A percentile compares a stretch with the other conserved stretches of the same genome.
These are phyloP conservation scores for Tephrocybe sp. DNA, from an alignment of 768 basidiomycete species.

Conservation along the genomic window DNA sequence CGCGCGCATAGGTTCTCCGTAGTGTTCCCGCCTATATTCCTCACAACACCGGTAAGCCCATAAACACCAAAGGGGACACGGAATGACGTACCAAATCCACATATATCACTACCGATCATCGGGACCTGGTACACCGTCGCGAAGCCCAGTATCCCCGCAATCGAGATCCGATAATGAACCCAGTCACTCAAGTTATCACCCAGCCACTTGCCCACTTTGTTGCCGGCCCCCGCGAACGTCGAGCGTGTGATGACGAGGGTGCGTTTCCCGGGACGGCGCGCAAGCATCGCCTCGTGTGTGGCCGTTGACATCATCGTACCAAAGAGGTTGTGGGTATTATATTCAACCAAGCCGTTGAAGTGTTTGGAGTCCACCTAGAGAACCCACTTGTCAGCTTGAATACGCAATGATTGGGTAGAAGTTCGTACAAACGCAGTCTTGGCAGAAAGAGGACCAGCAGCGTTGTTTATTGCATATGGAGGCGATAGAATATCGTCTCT, in stretches of 20 bases:
- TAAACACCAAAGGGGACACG: not conserved
- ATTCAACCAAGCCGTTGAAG: conserved; percentile 58
- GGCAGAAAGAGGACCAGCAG: conserved; percentile 50
- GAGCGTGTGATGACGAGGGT: conserved; percentile 73
- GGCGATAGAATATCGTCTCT: conserved; percentile 46
- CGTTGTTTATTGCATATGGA: conserved; percentile 61
- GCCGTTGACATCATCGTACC: conserved; percentile 71
- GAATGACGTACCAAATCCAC: conserved; percentile 52
- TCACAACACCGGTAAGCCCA: not conserved
- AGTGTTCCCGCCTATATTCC: conserved; percentile 50
- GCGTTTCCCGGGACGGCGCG: conserved; percentile 58
- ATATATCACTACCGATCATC: conserved; percentile 78
- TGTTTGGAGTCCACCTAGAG: conserved; percentile 46
- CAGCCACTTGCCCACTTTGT: conserved; percentile 72
- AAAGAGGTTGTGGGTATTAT: conserved; percentile 67
- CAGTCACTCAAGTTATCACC: conserved; percentile 65
- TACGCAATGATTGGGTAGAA: not conserved
- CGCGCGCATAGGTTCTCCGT: conserved; percentile 71
- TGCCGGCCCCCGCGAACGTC: conserved; percentile 69
- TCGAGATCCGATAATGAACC: conserved; percentile 58
- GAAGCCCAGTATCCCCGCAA: conserved; percentile 68
- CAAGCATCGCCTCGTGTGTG: conserved; percentile 61
- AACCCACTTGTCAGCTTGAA: not conserved
- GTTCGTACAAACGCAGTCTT: conserved; percentile 53
- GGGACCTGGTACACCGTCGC: conserved; percentile 66